phyloP scores from a whole-genome alignment of 495 filamentous ascomycete species.

The Hypoxylon perforatum region DNA sequence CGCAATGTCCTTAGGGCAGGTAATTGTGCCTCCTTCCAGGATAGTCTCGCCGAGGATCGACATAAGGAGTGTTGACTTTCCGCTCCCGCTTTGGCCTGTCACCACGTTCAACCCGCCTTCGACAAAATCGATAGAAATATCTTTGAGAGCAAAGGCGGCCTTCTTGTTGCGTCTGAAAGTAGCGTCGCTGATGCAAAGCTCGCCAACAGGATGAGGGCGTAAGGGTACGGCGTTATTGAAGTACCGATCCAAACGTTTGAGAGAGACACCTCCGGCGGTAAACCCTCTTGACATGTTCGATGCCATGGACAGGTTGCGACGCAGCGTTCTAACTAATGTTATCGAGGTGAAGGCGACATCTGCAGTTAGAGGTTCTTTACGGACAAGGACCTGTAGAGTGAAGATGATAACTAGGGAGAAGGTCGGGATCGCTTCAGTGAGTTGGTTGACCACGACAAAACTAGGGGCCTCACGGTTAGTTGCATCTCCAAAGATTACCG shows the following conservation, averaged over 20 bases:
- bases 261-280: constrained; percentile 56
- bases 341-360: constrained; percentile 61
- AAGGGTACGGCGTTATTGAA: constrained; percentile 55
- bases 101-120: constrained; percentile 64
- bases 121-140: constrained; percentile 61
- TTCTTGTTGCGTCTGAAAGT: constrained; percentile 58
- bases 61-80: constrained; percentile 72
- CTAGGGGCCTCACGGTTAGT: constrained; percentile 23
- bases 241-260: constrained; percentile 59
- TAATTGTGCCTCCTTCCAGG: constrained; percentile 51
- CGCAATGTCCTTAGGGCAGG: constrained; percentile 64
- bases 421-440: constrained; percentile 54
- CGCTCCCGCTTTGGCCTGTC: constrained; percentile 66
- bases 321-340: constrained; percentile 55
- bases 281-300: constrained; percentile 52
- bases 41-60: constrained; percentile 71
- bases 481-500: neutral
- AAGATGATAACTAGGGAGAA: constrained; percentile 58
- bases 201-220: constrained; percentile 54
- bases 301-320: constrained; percentile 55
- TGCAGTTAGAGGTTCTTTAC: constrained; percentile 56
- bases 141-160: constrained; percentile 57
- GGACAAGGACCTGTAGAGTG: constrained; percentile 53
- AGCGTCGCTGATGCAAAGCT: constrained; percentile 52
- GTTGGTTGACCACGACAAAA: constrained; percentile 43